A percentile compares a stretch with the other conserved stretches of the same genome.
These are phyloP conservation scores for Cercospora brassicicola DNA, from an alignment of 2,329 filamentous ascomycete genomes.

Conservation along the genomic window DNA sequence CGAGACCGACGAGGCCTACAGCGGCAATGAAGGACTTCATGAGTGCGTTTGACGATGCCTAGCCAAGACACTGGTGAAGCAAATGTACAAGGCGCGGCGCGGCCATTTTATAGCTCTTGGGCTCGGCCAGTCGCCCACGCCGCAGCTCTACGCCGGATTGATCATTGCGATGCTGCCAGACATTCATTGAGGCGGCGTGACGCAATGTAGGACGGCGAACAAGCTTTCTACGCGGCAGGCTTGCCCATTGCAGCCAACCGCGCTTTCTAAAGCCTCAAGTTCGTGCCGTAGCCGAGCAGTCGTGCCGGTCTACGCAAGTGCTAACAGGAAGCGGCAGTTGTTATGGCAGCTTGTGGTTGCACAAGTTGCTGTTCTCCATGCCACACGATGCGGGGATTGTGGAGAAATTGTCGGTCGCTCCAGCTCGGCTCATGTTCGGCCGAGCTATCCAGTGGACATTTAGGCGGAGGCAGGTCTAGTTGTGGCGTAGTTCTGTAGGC, in stretches of 20 bases:
- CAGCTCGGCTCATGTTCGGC: not conserved
- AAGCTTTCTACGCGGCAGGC: not conserved
- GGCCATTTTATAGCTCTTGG: slow-evolving; percentile 14
- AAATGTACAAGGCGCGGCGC: not conserved
- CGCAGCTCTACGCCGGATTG: slow-evolving; percentile 7
- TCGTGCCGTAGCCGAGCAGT: not conserved
- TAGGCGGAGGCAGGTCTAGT: slow-evolving; percentile 3
- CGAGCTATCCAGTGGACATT: not conserved
- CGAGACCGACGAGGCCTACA: slow-evolving; percentile 15
- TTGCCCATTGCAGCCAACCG: not conserved
- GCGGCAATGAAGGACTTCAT: slow-evolving; percentile 19
- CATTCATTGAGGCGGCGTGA: not conserved
- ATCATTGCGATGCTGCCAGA: not conserved
- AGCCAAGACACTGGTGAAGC: not conserved
- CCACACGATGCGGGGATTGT: slow-evolving; percentile 3
- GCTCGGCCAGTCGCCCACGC: not conserved
- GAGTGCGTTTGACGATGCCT: not conserved
- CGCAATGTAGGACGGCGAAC: not conserved
- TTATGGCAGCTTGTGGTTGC: not conserved
- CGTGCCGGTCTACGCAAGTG: not conserved
- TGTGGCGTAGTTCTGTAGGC: not conserved
- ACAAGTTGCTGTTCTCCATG: not conserved
- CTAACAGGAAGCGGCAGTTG: slow-evolving; percentile 6
- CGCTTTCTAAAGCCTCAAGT: not conserved
- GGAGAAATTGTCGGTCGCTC: not conserved